phyloP scores from a whole-genome alignment of 2,329 filamentous ascomycete species.

The Rhynchosporium secalis region DNA sequence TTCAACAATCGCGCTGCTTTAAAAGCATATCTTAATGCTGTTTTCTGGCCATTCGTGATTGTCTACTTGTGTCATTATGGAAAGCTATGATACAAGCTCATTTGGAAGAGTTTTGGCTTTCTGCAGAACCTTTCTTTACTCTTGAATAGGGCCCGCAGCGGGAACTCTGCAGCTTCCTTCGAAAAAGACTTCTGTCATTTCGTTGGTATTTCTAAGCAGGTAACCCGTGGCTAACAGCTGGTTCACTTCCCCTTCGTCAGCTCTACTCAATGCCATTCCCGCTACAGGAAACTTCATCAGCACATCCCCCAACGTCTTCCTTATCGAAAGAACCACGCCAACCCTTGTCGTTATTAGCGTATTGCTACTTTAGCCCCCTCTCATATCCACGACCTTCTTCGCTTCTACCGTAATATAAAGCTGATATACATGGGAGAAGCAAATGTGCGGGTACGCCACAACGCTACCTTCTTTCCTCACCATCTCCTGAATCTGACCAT shows the following conservation, averaged over 20 bases:
- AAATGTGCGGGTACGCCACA: constrained; percentile 42
- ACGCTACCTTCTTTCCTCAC: neutral
- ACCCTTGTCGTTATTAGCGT: constrained; percentile 48
- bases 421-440: constrained; percentile 48
- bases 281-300: constrained; percentile 9
- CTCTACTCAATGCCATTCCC: neutral
- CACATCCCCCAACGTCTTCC: constrained; percentile 42
- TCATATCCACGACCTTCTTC: constrained; percentile 50
- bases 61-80: constrained; percentile 13
- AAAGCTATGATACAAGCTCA: neutral
- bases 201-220: neutral
- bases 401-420: constrained; percentile 44
- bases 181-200: neutral
- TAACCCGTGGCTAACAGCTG: constrained; percentile 1
- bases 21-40: constrained; percentile 1
- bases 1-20: neutral
- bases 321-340: constrained; percentile 49
- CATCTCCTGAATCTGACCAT: neutral
- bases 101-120: constrained; percentile 3
- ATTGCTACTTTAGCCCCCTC: constrained; percentile 45
- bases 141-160: too few species aligned
- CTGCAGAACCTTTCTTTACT: neutral
- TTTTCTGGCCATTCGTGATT: constrained; percentile 5
- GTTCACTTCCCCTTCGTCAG: constrained; percentile 4
- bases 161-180: neutral